Evolutionary conservation across 75 land plant species (phyloP), one percentile per base, ranked within the genome.

Genomic region (Sequoia sempervirens): DNA sequence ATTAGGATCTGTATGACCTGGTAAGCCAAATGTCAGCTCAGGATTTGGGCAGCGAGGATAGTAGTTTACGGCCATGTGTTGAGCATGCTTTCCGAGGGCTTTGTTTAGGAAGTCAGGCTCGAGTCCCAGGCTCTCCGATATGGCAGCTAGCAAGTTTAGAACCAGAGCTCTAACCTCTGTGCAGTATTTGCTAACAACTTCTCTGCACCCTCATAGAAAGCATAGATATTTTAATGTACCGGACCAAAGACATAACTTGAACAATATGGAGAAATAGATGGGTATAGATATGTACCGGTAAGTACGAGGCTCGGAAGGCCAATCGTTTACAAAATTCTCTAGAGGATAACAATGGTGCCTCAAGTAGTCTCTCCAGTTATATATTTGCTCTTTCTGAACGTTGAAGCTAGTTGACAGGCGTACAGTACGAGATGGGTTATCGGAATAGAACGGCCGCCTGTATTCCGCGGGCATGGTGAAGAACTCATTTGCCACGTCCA

Each of bases 11-110:
- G 93, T 87, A 64, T 94, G 95, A 13, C 87, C 88, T 0, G 90
- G 94, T 41, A 94, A 83, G 1, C 95, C 95, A 46, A 87, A 88
- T 11, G 94, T 94, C 2, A 92, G 89, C 56, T 89, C 92, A 46
- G 95, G 95, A 61, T 92, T 87, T 3, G 94, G 95, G 79, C 95
- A 94, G 13, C 90, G 88, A 11, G 95, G 95, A 73, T 94, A 94
- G 84, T 88, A 92, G 80, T 94, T 94, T 70, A 92, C 28, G 1
- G 89, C 92, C 92, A 92, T 90, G 81, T 91, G 92, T 66, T 90
- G 90, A 1, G 84, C 90, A 30, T 92, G 89, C 53, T 86, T 86
- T 20, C 94, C 90, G 30, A 91, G 28, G 3, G 88, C 85, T 37
- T 85, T 87, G 36, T 66, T 82, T 30, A 91, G 82, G 82, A 85